Conservation (phyloP, 352 stramenopile genomes). For the Phytophthora pinifolia region DNA sequence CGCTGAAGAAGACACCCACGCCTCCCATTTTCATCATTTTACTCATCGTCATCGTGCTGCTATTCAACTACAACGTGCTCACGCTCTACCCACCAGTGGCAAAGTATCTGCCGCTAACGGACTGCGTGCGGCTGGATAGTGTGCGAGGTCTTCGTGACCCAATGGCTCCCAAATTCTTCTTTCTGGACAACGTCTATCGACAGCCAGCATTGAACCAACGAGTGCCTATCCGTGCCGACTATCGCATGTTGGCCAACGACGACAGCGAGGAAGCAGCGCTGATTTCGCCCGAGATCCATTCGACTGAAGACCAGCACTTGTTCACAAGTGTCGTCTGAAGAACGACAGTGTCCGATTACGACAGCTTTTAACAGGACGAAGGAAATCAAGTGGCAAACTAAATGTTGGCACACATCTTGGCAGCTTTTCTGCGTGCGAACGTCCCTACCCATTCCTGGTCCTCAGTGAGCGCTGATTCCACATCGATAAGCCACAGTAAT, state of each 20-base stretch:
- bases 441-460: conserved; percentile 42
- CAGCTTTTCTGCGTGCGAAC: conserved; percentile 36
- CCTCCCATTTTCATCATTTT: conserved; percentile 35
- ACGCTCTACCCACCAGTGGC: conserved; percentile 56
- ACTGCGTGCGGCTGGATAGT: conserved; percentile 60
- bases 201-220: conserved; percentile 71
- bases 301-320: conserved; percentile 47
- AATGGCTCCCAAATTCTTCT: conserved; percentile 41
- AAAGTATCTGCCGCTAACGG: conserved; percentile 57
- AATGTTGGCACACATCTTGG: conserved; percentile 37
- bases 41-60: conserved; percentile 43
- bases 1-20: conserved; percentile 64
- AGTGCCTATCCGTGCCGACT: conserved; percentile 51
- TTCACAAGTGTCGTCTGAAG: conserved; percentile 34
- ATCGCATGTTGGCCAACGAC: conserved; percentile 53
- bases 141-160: conserved; percentile 34
- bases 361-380: background rate
- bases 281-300: conserved; percentile 41
- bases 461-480: conserved; percentile 42
- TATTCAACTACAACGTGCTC: conserved; percentile 68
- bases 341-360: conserved; percentile 7
- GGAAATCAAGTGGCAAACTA: conserved; percentile 12
- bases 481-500: conserved; percentile 52
- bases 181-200: conserved; percentile 69
- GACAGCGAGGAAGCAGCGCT: conserved; percentile 32